Evolutionary conservation across 164 flowering plant species (phyloP), one percentile per base, ranked within the genome.

Genomic region (Aristolochia fimbriata): DNA sequence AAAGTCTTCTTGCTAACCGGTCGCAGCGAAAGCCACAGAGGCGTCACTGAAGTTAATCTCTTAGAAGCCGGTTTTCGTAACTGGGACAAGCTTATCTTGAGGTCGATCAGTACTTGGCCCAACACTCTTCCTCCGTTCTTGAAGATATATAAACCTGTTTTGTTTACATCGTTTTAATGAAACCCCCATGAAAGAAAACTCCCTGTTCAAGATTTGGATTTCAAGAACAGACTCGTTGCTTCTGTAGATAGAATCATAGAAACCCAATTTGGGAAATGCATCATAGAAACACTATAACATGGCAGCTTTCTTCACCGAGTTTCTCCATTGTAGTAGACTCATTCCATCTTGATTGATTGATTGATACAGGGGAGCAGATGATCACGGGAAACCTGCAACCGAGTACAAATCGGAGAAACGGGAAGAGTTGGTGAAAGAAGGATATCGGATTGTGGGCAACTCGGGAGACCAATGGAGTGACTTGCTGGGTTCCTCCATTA

Each of bases 401-500:
- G 1, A 55, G 15, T 89, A 78, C 79, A 93, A 93, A 61, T 89
- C 94, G 25, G 91, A 93, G 76, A 86, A 76, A 82, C 81, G 97
- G 67, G 65, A 20, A 47, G 83, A 82, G 80, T 77, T 89, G 80
- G 77, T 68, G 47, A 55, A 79, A 23, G 92, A 84, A 51, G 97
- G 97, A 23, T 93, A 71, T 30, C 60, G 80, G 55, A 80, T 90
- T 43, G 55, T 70, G 8, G 97, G 94, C 3, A 93, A 83, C 72
- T 88, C 92, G 15, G 99, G 97, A 37, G 97, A 93, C 58, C 97
- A 88, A 55, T 93, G 99, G 97, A 93, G 97, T 49, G 98, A 89
- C 65, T 62, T 91, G 64, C 62, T 82, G 46, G 96, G 96, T n/a
- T 69, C 73, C 2, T 13, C 79, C 8, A 65, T 76, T 57, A 70